These are phyloP conservation scores for Parathielavia hyrcaniae DNA, from an alignment of 495 filamentous ascomycete genomes.

Conservation along the genomic window DNA sequence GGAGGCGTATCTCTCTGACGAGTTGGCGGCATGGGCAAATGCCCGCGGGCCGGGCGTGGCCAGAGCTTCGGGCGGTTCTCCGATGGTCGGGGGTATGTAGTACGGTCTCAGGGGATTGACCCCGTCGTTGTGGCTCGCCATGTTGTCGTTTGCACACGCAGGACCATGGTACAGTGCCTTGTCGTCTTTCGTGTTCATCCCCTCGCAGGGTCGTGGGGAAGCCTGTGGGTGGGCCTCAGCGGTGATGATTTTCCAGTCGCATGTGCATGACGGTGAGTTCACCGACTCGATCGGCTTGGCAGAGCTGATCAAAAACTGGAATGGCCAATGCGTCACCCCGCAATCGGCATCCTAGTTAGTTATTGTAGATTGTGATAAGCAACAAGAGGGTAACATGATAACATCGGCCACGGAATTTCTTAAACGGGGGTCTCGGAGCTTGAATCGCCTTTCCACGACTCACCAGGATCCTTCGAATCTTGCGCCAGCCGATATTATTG, in stretches of 20 bases:
- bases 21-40: slow-evolving; percentile 43
- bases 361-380: slow-evolving; percentile 30
- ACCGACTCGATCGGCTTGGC: slow-evolving; percentile 13
- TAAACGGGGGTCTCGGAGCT: slow-evolving; percentile 9
- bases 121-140: slow-evolving; percentile 47
- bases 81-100: slow-evolving; percentile 80
- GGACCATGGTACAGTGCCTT: slow-evolving; percentile 12
- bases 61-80: slow-evolving; percentile 42
- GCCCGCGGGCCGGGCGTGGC: slow-evolving; percentile 40
- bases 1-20: slow-evolving; percentile 54
- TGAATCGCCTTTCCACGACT: background rate
- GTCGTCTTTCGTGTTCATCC: slow-evolving; percentile 7
- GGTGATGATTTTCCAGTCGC: slow-evolving; percentile 12
- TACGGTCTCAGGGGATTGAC: slow-evolving; percentile 92
- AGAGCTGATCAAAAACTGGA: slow-evolving; percentile 6
- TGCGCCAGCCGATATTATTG: background rate
- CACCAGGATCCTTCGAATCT: background rate
- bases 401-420: slow-evolving; percentile 11
- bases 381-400: background rate
- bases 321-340: background rate
- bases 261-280: slow-evolving; percentile 23
- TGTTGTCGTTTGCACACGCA: slow-evolving; percentile 23
- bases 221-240: slow-evolving; percentile 1
- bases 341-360: background rate
- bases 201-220: slow-evolving; percentile 2